Percentiles rank a stretch among this genome's conserved stretches.
phyloP scores from a whole-genome alignment of 2,329 filamentous ascomycete species.

The Claviceps paspali region DNA sequence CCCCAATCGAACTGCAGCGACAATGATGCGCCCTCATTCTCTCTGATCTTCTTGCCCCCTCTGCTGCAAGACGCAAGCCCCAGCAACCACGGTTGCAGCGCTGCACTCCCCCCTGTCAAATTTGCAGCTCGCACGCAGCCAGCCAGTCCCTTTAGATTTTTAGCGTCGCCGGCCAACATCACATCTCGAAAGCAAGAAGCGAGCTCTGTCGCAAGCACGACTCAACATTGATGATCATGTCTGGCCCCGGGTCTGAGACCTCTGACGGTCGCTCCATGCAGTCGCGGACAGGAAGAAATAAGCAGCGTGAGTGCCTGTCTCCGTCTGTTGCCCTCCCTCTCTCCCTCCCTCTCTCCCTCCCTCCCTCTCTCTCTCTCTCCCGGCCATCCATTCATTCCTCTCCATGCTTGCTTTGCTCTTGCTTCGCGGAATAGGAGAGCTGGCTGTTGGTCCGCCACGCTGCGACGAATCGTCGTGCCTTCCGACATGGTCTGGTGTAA shows the following conservation, averaged over 20 bases:
- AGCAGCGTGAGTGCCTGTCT: slow-evolving; percentile 51
- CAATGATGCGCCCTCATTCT: slow-evolving; percentile 8
- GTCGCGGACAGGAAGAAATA: slow-evolving; percentile 60
- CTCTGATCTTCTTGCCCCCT: slow-evolving; percentile 8
- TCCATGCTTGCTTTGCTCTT: too few species aligned
- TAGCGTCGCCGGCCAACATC: slow-evolving; percentile 1
- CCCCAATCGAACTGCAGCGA: slow-evolving; percentile 1
- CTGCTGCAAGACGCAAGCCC: slow-evolving; percentile 7
- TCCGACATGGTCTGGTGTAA: slow-evolving; percentile 1
- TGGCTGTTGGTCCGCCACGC: slow-evolving; percentile 1
- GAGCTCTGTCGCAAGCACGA: slow-evolving; percentile 3
- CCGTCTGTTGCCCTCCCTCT: not conserved
- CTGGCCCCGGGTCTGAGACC: slow-evolving; percentile 20
- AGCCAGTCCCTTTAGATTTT: slow-evolving; percentile 1
- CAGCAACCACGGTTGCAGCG: slow-evolving; percentile 4
- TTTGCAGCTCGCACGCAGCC: too few species aligned
- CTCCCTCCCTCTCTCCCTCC: not conserved
- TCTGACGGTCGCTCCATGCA: slow-evolving; percentile 43
- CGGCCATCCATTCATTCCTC: too few species aligned
- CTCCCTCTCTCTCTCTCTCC: too few species aligned
- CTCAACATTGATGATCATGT: slow-evolving; percentile 15
- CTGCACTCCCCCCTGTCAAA: slow-evolving; percentile 6
- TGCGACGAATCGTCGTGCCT: not conserved
- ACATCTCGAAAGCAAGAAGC: not conserved
- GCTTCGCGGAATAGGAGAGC: not conserved